Base-by-base conservation (phyloP, 2,329 filamentous ascomycete species). In the Trematosphaeria pertusa region DNA sequence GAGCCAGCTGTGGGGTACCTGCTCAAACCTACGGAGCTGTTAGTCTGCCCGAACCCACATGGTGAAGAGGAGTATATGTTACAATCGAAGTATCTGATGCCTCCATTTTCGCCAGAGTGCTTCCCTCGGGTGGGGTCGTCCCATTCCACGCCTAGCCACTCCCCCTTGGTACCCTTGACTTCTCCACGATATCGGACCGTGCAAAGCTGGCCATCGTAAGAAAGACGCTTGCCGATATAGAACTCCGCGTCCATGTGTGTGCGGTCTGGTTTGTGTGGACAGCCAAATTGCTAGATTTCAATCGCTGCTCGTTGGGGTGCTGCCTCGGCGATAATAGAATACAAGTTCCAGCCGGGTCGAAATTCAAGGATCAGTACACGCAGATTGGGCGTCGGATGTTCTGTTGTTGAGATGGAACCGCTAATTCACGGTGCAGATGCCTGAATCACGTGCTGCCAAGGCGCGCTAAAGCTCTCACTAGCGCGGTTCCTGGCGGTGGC, bases 111-210 rank as follows among this genome's bases (percentile, higher is more conserved):
- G 48, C 94, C 94, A 64, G 93, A 84, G 73, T 99, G 92, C 77
- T 97, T 97, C 51, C 94, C 94, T 62, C 92, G 82, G 28, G 79
- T 81, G 46, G 86, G 77, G 70, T 97, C 89, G 73, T 97, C 93
- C 94, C 94, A 99, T 80, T 99, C 94, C 37, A 97, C 90, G 36
- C 94, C 94, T 24, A 97, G 81, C 92, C 93, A 97, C 53, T 81
- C 78, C 37, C 91, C 89, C 33, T 82, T 79, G 7, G 91, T 92
- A 58, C 88, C 89, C 39, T 83, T 79, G 6, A 97, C 87, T 24
- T 81, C 72, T 34, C 94, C 94, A 51, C 89, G 75, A 67, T 92
- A 97, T 51, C 91, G 86, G 47, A 97, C 81, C 1, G 93, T 97
- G 73, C 92, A 96, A 32, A 88, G 74, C 15, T 85, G 84, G 22